Conservation (phyloP, 176 grass and related monocot species). For the Olyra latifolia region DNA sequence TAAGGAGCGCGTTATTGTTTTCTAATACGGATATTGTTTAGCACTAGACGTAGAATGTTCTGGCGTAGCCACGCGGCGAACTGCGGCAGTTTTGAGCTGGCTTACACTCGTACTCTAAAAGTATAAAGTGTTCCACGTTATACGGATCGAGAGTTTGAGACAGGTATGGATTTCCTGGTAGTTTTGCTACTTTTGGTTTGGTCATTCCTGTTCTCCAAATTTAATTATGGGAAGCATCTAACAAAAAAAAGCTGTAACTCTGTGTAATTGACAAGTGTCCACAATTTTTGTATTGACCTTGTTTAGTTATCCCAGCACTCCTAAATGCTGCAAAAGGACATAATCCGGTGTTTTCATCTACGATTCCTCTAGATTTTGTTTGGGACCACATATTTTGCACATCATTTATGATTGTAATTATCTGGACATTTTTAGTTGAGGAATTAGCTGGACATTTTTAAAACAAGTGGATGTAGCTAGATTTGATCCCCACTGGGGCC, state of each 20-base stretch:
- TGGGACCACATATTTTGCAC: not conserved
- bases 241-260: not conserved
- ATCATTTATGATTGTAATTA: conserved; percentile 1
- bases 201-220: not conserved
- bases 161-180: not conserved
- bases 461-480: not conserved
- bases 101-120: not conserved
- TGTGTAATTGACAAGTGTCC: not conserved
- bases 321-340: not conserved
- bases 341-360: not conserved
- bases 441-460: not conserved
- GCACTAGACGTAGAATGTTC: conserved; percentile 18
- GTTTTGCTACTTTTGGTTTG: too few relatives aligned
- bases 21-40: not conserved
- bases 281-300: not conserved
- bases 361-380: not conserved
- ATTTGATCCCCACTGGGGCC: not conserved
- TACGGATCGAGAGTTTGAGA: not conserved
- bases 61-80: conserved; percentile 3
- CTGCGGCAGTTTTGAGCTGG: not conserved
- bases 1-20: not conserved
- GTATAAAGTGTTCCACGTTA: not conserved
- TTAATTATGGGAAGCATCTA: not conserved
- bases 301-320: not conserved
- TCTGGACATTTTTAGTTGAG: not conserved